phyloP scores from a whole-genome alignment of 257 asterid genomes.

The Solanum pimpinellifolium region DNA sequence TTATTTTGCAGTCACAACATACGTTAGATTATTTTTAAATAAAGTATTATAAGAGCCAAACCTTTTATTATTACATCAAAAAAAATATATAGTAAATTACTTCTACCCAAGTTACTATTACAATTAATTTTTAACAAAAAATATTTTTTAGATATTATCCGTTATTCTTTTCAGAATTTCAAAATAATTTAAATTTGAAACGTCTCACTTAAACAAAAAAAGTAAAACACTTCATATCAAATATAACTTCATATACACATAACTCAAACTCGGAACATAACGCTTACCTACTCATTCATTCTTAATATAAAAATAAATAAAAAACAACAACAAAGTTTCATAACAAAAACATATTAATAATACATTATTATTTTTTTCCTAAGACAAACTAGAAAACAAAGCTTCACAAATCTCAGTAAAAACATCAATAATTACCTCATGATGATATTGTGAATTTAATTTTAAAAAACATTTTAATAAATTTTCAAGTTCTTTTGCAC shows the following conservation, averaged over 20 bases:
- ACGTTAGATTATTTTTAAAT: background rate
- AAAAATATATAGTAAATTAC: background rate
- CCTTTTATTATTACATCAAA: no score
- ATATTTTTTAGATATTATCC: background rate
- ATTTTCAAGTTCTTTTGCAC: slow-evolving; percentile 26
- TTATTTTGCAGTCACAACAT: background rate
- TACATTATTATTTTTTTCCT: background rate
- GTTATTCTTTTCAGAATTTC: background rate
- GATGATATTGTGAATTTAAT: slow-evolving; percentile 36
- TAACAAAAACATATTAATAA: background rate
- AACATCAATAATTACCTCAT: slow-evolving; percentile 30
- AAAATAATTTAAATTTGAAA: background rate
- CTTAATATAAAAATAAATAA: background rate
- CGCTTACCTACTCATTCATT: background rate
- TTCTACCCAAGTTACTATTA: background rate
- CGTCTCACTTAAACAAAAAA: rapidly evolving
- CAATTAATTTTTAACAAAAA: no score
- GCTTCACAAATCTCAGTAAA: slow-evolving; percentile 44
- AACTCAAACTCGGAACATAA: background rate
- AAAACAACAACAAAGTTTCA: background rate
- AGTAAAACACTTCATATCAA: background rate
- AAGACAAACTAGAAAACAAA: slow-evolving; percentile 3
- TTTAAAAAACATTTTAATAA: slow-evolving; percentile 34
- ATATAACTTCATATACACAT: background rate
- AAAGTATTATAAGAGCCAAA: background rate